These are phyloP conservation scores for Sutorius australiensis DNA, from an alignment of 768 basidiomycete genomes.

Conservation along the genomic window DNA sequence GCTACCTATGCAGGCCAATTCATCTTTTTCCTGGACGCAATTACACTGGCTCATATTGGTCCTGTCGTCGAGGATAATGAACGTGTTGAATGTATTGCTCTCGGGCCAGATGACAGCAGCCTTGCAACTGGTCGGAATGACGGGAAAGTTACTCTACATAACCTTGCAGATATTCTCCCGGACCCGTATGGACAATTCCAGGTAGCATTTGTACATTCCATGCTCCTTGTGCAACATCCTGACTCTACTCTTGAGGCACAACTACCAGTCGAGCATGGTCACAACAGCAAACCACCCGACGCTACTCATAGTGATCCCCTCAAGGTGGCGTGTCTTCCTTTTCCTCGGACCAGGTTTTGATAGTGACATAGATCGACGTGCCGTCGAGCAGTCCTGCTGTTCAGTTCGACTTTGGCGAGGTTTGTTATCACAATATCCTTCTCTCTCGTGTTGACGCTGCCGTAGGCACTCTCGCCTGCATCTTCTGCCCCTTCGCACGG, in stretches of 20 bases:
- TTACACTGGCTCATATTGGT: neutral
- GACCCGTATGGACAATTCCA: neutral
- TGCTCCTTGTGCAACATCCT: neutral
- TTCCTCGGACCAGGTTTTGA: neutral
- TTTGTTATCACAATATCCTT: neutral
- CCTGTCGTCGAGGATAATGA: neutral
- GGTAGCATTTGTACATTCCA: neutral
- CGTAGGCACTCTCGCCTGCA: neutral
- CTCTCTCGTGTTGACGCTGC: neutral
- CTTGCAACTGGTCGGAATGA: neutral
- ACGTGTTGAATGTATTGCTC: neutral
- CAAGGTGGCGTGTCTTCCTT: neutral
- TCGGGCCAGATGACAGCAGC: neutral
- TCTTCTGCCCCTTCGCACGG: neutral
- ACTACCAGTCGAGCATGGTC: neutral
- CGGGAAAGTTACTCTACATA: neutral
- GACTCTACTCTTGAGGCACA: neutral
- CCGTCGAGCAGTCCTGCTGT: neutral
- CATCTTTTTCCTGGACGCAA: neutral
- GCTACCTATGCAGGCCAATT: neutral
- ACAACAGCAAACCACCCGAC: neutral
- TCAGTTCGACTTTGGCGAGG: neutral
- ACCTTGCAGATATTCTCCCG: neutral
- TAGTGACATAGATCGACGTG: neutral
- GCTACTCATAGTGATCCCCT: neutral